Evolutionary conservation across 768 basidiomycete species (phyloP).

Genomic region (Strobilomyces echinocephalus): DNA sequence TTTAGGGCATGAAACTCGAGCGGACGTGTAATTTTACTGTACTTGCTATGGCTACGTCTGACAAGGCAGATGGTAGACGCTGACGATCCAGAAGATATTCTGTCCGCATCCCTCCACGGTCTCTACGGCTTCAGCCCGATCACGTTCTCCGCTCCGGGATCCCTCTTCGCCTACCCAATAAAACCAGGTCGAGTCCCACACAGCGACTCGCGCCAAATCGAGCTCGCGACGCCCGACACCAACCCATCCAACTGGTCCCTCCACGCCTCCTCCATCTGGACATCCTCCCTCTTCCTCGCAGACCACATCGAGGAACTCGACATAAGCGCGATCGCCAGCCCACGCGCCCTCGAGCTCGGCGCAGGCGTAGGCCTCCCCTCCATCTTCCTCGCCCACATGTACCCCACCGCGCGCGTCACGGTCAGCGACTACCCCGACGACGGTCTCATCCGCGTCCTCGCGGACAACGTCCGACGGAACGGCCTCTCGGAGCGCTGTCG

Average conservation of each 20-base stretch:
- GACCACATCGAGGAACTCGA: conserved; percentile 53
- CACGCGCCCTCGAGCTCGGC: conserved; percentile 63
- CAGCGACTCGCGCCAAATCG: conserved; percentile 28
- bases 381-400: conserved; percentile 55
- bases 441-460: conserved; percentile 50
- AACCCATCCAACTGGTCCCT: conserved; percentile 65
- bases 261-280: conserved; percentile 77
- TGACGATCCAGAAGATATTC: conserved; percentile 55
- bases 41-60: background rate
- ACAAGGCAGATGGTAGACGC: background rate
- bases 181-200: conserved; percentile 14
- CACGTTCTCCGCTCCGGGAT: conserved; percentile 52
- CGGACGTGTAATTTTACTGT: background rate
- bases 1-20: conserved; percentile 47
- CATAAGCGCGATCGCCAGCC: conserved; percentile 28
- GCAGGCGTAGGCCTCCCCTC: conserved; percentile 73
- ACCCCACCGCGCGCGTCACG: conserved; percentile 39
- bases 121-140: conserved; percentile 63
- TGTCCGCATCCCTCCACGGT: conserved; percentile 57
- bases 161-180: conserved; percentile 44
- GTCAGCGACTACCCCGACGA: conserved; percentile 73
- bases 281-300: conserved; percentile 60
- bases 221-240: conserved; percentile 60
- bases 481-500: conserved; percentile 42
- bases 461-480: conserved; percentile 54